Evolutionary conservation across 305 asterid species (phyloP), one percentile per base, ranked within the genome.

Genomic region (Solanum hybrid): DNA sequence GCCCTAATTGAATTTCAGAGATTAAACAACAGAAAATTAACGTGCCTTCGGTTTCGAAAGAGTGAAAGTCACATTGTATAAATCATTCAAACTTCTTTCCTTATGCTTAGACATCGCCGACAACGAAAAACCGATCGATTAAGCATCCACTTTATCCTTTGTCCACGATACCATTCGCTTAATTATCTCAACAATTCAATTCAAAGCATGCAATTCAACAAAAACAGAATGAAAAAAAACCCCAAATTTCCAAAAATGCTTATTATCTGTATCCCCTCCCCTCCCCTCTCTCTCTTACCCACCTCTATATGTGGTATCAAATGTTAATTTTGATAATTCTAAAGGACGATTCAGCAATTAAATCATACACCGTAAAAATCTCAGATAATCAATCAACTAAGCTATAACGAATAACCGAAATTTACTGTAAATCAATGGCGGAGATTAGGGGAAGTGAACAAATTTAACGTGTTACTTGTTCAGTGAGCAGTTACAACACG

Each of bases 41-140:
- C 96, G 86, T 91, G 93, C 97, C 97, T 95, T 93, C 82, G 95
- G 92, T 82, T 91, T 89, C 37, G 93, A 91, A 85, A 92, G 92
- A 89, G 94, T 89, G 81, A 89, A 89, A 87, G 97, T 94, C 90
- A 90, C 95, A 92, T 94, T 95, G 91, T 93, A 92, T 2, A 95
- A 92, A 90, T 92, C 94, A 88, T 73, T 90, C 87, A 95, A 93
- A 89, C 92, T 93, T 90, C 95, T 93, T 89, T 91, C 94, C 89
- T 91, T 91, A 90, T 92, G 93, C 86, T 90, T 93, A 86, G 89
- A 91, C 97, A 96, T 95, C 93, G 91, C 93, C 93, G 88, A 90
- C 89, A 89, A 86, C 46, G 90, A 90, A 86, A 93, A 86, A 90
- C 46, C 7, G 24, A 60, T 51, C 75, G 94, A 94, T 92, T 93